phyloP scores from a whole-genome alignment of 352 stramenopile species.

The Pythium graminicola region DNA sequence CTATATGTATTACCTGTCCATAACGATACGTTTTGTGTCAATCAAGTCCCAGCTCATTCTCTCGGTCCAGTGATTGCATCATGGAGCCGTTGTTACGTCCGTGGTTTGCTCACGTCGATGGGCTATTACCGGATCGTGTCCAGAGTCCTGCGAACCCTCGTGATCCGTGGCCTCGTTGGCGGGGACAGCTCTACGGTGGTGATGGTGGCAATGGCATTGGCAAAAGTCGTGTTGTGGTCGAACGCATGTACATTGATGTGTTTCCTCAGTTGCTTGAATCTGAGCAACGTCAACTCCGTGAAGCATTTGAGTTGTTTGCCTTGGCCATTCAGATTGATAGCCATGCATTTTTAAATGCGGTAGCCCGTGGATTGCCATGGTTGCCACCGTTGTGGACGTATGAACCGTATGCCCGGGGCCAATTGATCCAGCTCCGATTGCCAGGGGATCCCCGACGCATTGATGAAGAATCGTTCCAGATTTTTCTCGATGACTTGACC shows the following conservation, averaged over 20 bases:
- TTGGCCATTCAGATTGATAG: background rate
- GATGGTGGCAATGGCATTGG: background rate
- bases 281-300: background rate
- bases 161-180: background rate
- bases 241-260: slow-evolving; percentile 1
- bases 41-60: too few species aligned
- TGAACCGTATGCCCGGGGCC: background rate
- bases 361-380: background rate
- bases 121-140: background rate
- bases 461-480: background rate
- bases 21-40: too few species aligned
- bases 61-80: too few species aligned
- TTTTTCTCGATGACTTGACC: background rate
- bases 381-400: background rate
- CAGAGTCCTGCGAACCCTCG: background rate
- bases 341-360: background rate
- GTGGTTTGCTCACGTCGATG: background rate
- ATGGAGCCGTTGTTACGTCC: background rate
- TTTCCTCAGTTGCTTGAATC: background rate
- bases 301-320: slow-evolving; percentile 4
- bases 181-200: background rate
- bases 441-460: background rate
- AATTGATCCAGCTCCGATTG: slow-evolving; percentile 1
- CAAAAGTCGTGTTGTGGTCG: background rate
- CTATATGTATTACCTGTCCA: too few species aligned